These are phyloP conservation scores for Melanogaster broomeanus DNA, from an alignment of 768 basidiomycete species.

Conservation along the genomic window DNA sequence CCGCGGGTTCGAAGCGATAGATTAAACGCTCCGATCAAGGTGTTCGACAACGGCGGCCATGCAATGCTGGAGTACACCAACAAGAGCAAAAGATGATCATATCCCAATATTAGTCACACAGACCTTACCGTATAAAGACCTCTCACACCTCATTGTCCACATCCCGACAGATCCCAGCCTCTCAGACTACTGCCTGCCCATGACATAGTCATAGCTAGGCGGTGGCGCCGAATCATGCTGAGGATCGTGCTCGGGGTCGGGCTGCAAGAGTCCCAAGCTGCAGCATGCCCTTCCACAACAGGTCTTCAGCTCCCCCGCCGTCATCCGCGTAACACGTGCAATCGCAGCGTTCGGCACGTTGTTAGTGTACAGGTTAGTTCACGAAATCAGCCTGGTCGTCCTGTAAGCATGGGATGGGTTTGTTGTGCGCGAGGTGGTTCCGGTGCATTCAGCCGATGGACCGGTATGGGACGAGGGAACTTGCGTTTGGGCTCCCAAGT, in stretches of 20 bases:
- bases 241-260: not conserved
- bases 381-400: conserved; percentile 20
- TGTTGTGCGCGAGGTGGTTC: too few species aligned
- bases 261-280: not conserved
- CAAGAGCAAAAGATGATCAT: too few species aligned
- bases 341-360: conserved; percentile 17
- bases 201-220: conserved; percentile 13
- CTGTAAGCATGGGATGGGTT: conserved; percentile 13
- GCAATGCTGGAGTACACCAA: too few species aligned
- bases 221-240: conserved; percentile 10
- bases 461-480: too few species aligned
- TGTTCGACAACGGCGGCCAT: too few species aligned
- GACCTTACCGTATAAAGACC: not conserved
- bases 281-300: conserved; percentile 3
- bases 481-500: not conserved
- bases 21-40: too few species aligned
- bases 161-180: not conserved
- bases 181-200: not conserved
- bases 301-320: conserved; percentile 13
- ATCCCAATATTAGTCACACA: not conserved
- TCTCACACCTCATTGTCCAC: too few species aligned
- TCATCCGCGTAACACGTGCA: conserved; percentile 19
- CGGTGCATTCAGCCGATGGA: too few species aligned
- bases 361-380: conserved; percentile 12
- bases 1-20: too few species aligned